Conservation (phyloP, 1,139 yeast genomes). For the Sugiyamaella grinbergsii region DNA sequence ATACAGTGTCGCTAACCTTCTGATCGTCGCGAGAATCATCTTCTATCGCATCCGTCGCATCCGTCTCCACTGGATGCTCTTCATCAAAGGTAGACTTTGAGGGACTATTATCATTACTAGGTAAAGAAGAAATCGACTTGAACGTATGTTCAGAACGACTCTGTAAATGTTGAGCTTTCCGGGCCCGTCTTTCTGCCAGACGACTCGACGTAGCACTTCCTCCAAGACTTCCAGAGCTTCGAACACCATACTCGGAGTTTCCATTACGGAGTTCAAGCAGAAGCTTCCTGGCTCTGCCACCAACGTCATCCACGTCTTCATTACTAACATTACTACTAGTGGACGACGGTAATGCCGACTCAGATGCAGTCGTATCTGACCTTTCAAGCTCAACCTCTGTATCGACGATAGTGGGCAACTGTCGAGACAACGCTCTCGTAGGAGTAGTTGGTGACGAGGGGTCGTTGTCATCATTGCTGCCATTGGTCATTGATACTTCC, state of each 20-base stretch:
- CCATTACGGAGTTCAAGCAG: conserved; percentile 58
- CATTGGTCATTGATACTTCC: neutral
- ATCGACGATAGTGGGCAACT: conserved; percentile 7
- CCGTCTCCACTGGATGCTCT: neutral
- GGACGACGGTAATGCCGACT: conserved; percentile 20
- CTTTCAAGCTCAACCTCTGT: conserved; percentile 12
- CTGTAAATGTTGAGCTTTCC: conserved; percentile 34
- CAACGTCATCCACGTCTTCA: conserved; percentile 57
- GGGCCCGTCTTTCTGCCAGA: conserved; percentile 36
- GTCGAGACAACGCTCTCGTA: conserved; percentile 6
- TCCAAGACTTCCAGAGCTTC: conserved; percentile 26
- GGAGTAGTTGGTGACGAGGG: conserved; percentile 9
- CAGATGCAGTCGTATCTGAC: conserved; percentile 15
- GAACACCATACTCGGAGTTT: conserved; percentile 26
- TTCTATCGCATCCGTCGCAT: neutral
- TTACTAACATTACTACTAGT: neutral
- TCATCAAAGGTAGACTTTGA: neutral
- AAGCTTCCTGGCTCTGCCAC: conserved; percentile 61
- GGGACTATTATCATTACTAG: conserved; percentile 1
- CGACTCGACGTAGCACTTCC: conserved; percentile 24
- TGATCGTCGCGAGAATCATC: neutral
- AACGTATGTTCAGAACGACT: conserved; percentile 22
- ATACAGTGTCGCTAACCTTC: neutral
- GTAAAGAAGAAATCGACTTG: conserved; percentile 9
- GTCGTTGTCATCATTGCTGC: neutral